phyloP scores from a whole-genome alignment of 2,329 filamentous ascomycete genomes.

The Pezicula rhizophila region DNA sequence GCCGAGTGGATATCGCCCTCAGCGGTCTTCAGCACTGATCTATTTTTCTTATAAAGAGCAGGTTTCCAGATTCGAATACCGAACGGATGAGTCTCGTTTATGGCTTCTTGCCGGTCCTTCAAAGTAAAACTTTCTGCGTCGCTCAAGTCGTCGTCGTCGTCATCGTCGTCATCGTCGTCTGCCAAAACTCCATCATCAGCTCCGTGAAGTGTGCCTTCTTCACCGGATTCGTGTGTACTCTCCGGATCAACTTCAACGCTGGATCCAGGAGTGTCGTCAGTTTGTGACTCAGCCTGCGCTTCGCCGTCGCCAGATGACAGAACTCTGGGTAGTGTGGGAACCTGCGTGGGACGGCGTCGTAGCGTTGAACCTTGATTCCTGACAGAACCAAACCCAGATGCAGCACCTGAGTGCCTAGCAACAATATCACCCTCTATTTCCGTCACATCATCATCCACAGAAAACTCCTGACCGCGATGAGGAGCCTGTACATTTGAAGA shows the following conservation, averaged over 20 bases:
- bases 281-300: slow-evolving; percentile 20
- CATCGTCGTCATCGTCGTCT: slow-evolving; percentile 61
- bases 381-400: slow-evolving; percentile 32
- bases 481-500: slow-evolving; percentile 68
- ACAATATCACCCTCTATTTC: slow-evolving; percentile 69
- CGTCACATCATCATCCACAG: slow-evolving; percentile 77
- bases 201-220: slow-evolving; percentile 19
- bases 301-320: slow-evolving; percentile 43
- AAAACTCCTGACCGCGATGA: slow-evolving; percentile 80
- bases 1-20: slow-evolving; percentile 96
- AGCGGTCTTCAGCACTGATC: slow-evolving; percentile 92
- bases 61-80: slow-evolving; percentile 99
- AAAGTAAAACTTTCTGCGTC: slow-evolving; percentile 97
- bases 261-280: slow-evolving; percentile 3
- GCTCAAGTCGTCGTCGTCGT: slow-evolving; percentile 69
- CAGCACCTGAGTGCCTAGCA: slow-evolving; percentile 34
- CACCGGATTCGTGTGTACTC: slow-evolving; percentile 9
- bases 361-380: slow-evolving; percentile 44
- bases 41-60: slow-evolving; percentile 93
- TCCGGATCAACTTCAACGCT: slow-evolving; percentile 10
- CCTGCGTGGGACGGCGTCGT: slow-evolving; percentile 39
- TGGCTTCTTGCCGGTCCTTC: slow-evolving; percentile 93
- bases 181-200: slow-evolving; percentile 34
- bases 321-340: slow-evolving; percentile 40
- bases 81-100: slow-evolving; percentile 98